Evolutionary conservation across 2,329 filamentous ascomycete genomes (phyloP).

Genomic region (Pleomassaria siparia): DNA sequence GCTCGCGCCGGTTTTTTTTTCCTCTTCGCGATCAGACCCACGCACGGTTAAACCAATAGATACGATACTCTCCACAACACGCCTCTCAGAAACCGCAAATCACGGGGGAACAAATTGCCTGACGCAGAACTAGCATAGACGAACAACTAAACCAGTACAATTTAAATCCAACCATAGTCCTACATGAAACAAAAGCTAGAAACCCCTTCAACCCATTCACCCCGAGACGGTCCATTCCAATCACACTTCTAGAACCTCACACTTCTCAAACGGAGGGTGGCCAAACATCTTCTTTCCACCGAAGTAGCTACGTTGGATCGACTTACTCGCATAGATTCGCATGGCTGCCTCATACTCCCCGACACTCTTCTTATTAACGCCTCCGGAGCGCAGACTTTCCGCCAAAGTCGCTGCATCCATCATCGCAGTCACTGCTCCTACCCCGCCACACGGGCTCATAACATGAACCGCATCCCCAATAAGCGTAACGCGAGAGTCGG

Average conservation of each 20-base stretch:
- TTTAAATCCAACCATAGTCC: too few relatives aligned
- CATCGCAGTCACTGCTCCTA: slow-evolving; percentile 45
- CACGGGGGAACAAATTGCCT: too few relatives aligned
- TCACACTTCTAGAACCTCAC: slow-evolving; percentile 10
- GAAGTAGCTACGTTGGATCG: slow-evolving; percentile 21
- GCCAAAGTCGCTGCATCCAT: slow-evolving; percentile 37
- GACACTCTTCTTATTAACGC: slow-evolving; percentile 15
- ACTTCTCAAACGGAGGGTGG: slow-evolving; percentile 19
- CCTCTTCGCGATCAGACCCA: too few relatives aligned
- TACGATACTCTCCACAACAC: too few relatives aligned
- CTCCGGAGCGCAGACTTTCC: slow-evolving; percentile 4
- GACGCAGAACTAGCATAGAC: too few relatives aligned
- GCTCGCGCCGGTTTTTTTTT: too few relatives aligned
- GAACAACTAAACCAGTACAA: too few relatives aligned
- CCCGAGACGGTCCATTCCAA: too few relatives aligned
- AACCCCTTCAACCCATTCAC: too few relatives aligned
- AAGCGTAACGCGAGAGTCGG: slow-evolving; percentile 37
- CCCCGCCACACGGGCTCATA: slow-evolving; percentile 44
- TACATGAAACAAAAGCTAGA: too few relatives aligned
- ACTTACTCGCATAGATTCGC: slow-evolving; percentile 20
- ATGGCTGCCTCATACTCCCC: slow-evolving; percentile 23
- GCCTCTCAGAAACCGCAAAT: too few relatives aligned
- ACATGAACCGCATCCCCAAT: slow-evolving; percentile 45
- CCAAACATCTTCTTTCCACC: slow-evolving; percentile 27
- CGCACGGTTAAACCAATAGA: too few relatives aligned